phyloP scores from a whole-genome alignment of 352 stramenopile species.

The Elongisporangium undulatum region DNA sequence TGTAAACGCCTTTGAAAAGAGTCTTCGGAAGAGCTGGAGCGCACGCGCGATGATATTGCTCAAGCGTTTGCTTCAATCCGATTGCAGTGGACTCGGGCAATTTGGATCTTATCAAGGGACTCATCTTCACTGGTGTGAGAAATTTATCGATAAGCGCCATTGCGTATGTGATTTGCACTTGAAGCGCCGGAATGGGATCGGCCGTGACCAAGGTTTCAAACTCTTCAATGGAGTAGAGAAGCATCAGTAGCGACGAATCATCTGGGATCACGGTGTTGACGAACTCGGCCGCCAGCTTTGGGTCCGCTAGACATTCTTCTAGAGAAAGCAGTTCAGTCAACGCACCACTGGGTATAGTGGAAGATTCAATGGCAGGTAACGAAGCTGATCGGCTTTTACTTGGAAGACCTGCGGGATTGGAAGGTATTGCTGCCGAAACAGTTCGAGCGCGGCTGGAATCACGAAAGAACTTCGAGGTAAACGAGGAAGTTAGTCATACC shows the following conservation, averaged over 20 bases:
- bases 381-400: neutral
- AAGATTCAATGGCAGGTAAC: neutral
- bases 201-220: slow-evolving; percentile 30
- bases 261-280: slow-evolving; percentile 26
- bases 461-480: neutral
- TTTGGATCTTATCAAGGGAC: slow-evolving; percentile 1
- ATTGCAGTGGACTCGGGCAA: neutral
- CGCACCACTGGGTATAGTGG: neutral
- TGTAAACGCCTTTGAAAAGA: slow-evolving; percentile 26
- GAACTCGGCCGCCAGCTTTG: slow-evolving; percentile 41
- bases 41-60: slow-evolving; percentile 1
- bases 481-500: neutral
- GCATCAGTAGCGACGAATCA: slow-evolving; percentile 25
- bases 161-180: slow-evolving; percentile 20
- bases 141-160: slow-evolving; percentile 28
- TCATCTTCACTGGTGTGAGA: neutral
- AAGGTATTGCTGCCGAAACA: neutral
- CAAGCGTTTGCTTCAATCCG: slow-evolving; percentile 5
- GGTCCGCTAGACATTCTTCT: slow-evolving; percentile 35
- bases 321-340: slow-evolving; percentile 13
- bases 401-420: neutral
- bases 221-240: slow-evolving; percentile 41
- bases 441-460: neutral
- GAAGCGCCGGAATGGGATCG: slow-evolving; percentile 9
- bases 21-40: slow-evolving; percentile 12